These are phyloP conservation scores for Litsea cubeba DNA, from an alignment of 164 flowering plant genomes.

Conservation along the genomic window DNA sequence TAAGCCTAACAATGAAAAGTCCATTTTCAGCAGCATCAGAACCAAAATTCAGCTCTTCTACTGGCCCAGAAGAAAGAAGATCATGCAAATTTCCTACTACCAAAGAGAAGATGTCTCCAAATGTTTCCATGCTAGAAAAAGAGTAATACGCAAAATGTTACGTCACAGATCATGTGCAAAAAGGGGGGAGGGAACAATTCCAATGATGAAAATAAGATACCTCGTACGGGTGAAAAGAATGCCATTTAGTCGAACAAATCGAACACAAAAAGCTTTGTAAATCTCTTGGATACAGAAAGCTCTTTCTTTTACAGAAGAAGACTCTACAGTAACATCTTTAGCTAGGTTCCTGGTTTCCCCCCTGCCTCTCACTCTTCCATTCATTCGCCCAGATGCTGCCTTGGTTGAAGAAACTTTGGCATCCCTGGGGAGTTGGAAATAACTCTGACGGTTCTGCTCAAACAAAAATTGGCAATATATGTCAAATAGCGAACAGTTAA, in stretches of 20 bases:
- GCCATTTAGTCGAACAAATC: slow-evolving; percentile 88
- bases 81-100: slow-evolving; percentile 47
- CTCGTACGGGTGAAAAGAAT: slow-evolving; percentile 93
- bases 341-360: slow-evolving; percentile 35
- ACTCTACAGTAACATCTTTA: slow-evolving; percentile 17
- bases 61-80: slow-evolving; percentile 72
- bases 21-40: slow-evolving; percentile 67
- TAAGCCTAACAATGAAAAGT: slow-evolving; percentile 58
- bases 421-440: slow-evolving; percentile 22
- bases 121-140: slow-evolving; percentile 70
- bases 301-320: slow-evolving; percentile 31
- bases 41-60: slow-evolving; percentile 68
- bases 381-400: slow-evolving; percentile 15
- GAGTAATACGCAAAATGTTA: background rate
- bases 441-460: slow-evolving; percentile 79
- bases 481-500: too few relatives aligned
- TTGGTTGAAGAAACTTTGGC: slow-evolving; percentile 20
- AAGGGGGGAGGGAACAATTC: background rate
- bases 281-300: slow-evolving; percentile 25
- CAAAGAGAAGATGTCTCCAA: slow-evolving; percentile 65
- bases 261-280: slow-evolving; percentile 54
- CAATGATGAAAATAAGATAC: slow-evolving; percentile 26
- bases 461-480: too few relatives aligned
- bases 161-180: background rate
- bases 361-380: slow-evolving; percentile 60